Evolutionary conservation across 106 monocot genomes (phyloP).

Genomic region (Acanthochlamys bracteata): DNA sequence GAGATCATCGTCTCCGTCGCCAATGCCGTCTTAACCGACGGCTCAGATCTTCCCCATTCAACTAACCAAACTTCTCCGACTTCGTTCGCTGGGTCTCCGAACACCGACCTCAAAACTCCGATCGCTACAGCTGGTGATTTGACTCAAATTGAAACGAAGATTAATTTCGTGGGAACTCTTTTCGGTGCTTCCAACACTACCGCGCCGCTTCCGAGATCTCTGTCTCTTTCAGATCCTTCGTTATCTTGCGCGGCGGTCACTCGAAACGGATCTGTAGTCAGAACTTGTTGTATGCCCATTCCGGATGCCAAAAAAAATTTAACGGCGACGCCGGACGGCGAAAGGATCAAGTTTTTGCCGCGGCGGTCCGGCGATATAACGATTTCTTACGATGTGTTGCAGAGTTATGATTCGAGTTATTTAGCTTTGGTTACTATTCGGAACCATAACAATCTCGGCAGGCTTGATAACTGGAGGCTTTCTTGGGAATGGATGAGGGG

Average conservation of each 20-base stretch:
- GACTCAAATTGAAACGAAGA: conserved; percentile 40
- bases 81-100: conserved; percentile 68
- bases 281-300: conserved; percentile 18
- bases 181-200: conserved; percentile 32
- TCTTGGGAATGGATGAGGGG: conserved; percentile 67
- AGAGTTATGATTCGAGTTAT: conserved; percentile 54
- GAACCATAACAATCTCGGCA: conserved; percentile 46
- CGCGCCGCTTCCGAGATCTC: conserved; percentile 26
- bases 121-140: conserved; percentile 81
- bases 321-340: conserved; percentile 5
- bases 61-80: conserved; percentile 29
- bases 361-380: conserved; percentile 58
- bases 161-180: conserved; percentile 51
- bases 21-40: conserved; percentile 49
- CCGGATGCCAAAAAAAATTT: conserved; percentile 8
- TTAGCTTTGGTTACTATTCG: conserved; percentile 62
- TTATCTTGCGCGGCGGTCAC: conserved; percentile 33
- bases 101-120: conserved; percentile 66
- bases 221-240: conserved; percentile 40
- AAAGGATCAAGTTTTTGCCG: conserved; percentile 20
- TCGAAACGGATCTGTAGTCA: conserved; percentile 4
- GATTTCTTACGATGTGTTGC: conserved; percentile 72
- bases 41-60: conserved; percentile 53
- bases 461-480: conserved; percentile 88
- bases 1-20: conserved; percentile 62